Conservation (phyloP, 1,284 basidiomycete genomes). For the Ganoderma sinense region DNA sequence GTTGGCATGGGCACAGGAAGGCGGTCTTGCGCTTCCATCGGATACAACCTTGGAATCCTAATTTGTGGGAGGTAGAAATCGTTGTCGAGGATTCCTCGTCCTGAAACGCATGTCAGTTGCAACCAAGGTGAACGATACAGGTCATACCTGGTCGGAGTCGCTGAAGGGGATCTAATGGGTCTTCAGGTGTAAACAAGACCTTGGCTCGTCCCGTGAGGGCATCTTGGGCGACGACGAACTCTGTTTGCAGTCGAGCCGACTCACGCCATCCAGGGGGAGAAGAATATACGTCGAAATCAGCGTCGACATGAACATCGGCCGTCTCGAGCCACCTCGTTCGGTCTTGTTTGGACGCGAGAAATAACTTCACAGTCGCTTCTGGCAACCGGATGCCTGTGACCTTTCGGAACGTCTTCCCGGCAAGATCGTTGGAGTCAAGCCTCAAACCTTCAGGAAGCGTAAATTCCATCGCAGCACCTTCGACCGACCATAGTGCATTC, state of each 20-base stretch:
- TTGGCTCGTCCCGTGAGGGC: slow-evolving; percentile 67
- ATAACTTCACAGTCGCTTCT: slow-evolving; percentile 50
- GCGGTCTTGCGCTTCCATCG: slow-evolving; percentile 11
- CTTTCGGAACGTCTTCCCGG: slow-evolving; percentile 69
- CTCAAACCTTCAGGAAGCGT: slow-evolving; percentile 66
- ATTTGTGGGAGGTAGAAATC: slow-evolving; percentile 68
- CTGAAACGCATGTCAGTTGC: slow-evolving; percentile 34
- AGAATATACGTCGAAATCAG: slow-evolving; percentile 74
- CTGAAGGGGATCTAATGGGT: slow-evolving; percentile 19
- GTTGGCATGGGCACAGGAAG: slow-evolving; percentile 11
- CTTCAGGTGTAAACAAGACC: slow-evolving; percentile 54
- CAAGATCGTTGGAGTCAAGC: slow-evolving; percentile 78
- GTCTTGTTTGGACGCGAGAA: slow-evolving; percentile 50
- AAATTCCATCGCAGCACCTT: slow-evolving; percentile 62
- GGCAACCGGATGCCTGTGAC: slow-evolving; percentile 66
- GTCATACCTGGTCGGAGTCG: slow-evolving; percentile 30
- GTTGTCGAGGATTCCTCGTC: slow-evolving; percentile 48
- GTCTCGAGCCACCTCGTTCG: slow-evolving; percentile 75
- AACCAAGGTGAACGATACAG: slow-evolving; percentile 23
- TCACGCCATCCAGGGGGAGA: slow-evolving; percentile 67
- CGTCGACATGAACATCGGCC: slow-evolving; percentile 59
- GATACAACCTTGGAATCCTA: slow-evolving; percentile 42
- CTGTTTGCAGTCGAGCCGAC: slow-evolving; percentile 60
- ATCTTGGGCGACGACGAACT: slow-evolving; percentile 81
- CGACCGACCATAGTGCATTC: slow-evolving; percentile 63